Evolutionary conservation across 768 basidiomycete genomes (phyloP).

Genomic region (Phanerochaete carnosa): DNA sequence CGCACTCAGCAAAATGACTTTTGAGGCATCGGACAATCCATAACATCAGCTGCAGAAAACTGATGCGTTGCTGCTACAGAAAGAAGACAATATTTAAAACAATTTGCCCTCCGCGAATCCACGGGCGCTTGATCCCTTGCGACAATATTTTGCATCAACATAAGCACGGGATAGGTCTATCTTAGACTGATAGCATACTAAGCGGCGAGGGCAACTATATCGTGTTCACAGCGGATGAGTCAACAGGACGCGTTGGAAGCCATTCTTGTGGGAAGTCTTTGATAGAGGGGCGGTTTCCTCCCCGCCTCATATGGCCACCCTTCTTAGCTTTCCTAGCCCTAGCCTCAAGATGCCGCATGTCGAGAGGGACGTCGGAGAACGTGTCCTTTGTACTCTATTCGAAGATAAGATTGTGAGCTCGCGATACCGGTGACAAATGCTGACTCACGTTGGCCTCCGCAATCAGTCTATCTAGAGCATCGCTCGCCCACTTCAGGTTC

Average conservation of each 20-base stretch:
- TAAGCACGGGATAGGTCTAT: too few relatives aligned
- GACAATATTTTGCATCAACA: not conserved
- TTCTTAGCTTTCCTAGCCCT: conserved; percentile 69
- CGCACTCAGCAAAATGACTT: too few relatives aligned
- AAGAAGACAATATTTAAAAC: too few relatives aligned
- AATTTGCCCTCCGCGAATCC: too few relatives aligned
- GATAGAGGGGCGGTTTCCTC: conserved; percentile 57
- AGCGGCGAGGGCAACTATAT: conserved; percentile 8
- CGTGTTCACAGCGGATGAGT: conserved; percentile 12
- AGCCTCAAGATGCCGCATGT: conserved; percentile 74
- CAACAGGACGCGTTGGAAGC: conserved; percentile 45
- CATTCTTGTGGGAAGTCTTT: conserved; percentile 85
- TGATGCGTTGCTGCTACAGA: too few relatives aligned
- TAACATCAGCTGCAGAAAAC: too few relatives aligned
- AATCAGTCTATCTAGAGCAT: conserved; percentile 75
- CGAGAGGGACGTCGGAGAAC: conserved; percentile 72
- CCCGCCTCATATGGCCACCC: conserved; percentile 59
- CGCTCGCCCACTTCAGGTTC: conserved; percentile 96
- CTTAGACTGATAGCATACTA: conserved; percentile 1
- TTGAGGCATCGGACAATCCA: too few relatives aligned
- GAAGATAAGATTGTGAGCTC: conserved; percentile 13
- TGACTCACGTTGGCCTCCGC: conserved; percentile 79
- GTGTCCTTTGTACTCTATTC: conserved; percentile 38
- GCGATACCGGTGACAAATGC: not conserved
- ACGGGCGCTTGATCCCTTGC: too few relatives aligned